phyloP scores from a whole-genome alignment of 352 stramenopile species.

The Lagenidium giganteum region DNA sequence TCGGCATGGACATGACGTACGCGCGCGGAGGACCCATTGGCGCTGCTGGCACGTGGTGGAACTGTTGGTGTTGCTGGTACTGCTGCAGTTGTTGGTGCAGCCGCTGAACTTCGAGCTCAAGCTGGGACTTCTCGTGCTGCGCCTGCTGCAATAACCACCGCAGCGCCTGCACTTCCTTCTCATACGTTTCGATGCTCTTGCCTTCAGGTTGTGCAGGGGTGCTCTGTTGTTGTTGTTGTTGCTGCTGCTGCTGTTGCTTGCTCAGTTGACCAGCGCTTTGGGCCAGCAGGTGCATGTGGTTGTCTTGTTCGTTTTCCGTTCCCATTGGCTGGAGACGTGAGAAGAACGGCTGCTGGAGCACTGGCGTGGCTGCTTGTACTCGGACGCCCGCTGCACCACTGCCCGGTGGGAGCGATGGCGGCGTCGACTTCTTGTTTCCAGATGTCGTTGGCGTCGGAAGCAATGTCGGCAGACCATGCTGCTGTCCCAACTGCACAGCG shows the following conservation, averaged over 20 bases:
- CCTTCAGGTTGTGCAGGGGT: constrained; percentile 10
- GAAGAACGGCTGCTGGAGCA: constrained; percentile 35
- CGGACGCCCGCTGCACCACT: no score
- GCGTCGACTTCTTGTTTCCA: no score
- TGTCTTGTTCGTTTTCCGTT: constrained; percentile 21
- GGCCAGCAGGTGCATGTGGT: constrained; percentile 63
- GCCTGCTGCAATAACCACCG: constrained; percentile 64
- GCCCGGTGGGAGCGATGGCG: no score
- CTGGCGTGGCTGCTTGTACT: background rate
- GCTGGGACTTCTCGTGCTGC: constrained; percentile 63
- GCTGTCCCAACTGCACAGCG: no score
- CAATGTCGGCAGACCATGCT: no score
- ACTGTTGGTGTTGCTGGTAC: constrained; percentile 7
- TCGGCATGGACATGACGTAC: no score
- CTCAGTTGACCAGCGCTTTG: constrained; percentile 55
- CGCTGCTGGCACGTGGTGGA: background rate
- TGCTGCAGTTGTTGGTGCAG: constrained; percentile 44
- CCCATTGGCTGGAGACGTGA: constrained; percentile 23
- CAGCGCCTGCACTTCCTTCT: constrained; percentile 62
- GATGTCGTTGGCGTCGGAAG: no score
- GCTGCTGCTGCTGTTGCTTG: constrained; percentile 33
- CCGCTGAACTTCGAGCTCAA: constrained; percentile 62
- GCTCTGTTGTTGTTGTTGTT: background rate
- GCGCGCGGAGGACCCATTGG: no score
- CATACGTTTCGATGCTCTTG: constrained; percentile 46